phyloP scores from a whole-genome alignment of 1,284 basidiomycete species.

The Cryptococcus deneoformans region DNA sequence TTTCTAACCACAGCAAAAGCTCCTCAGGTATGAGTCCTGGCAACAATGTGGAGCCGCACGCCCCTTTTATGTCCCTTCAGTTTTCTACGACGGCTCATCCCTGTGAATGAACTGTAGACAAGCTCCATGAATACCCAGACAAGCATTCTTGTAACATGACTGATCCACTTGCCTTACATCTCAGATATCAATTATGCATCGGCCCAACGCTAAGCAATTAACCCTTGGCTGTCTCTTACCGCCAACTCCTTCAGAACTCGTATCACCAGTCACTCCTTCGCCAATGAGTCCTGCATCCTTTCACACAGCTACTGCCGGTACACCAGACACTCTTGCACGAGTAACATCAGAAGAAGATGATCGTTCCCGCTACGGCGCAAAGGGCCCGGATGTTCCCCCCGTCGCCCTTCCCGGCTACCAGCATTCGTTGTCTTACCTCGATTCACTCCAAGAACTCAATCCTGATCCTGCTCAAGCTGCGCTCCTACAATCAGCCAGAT shows the following conservation, averaged over 20 bases:
- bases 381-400: neutral
- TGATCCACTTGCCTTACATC: neutral
- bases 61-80: no score
- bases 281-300: neutral
- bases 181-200: neutral
- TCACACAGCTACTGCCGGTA: neutral
- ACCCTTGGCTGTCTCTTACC: neutral
- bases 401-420: neutral
- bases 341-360: conserved; percentile 1
- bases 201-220: conserved; percentile 1
- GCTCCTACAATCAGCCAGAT: conserved; percentile 27
- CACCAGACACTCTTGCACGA: neutral
- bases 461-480: conserved; percentile 10
- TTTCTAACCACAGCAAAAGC: no score
- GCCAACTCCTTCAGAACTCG: neutral
- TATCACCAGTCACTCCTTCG: conserved; percentile 1
- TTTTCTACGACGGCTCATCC: no score
- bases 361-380: neutral
- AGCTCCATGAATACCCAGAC: no score
- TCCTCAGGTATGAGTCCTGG: no score
- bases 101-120: no score
- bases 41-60: no score
- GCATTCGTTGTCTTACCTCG: neutral
- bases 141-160: no score
- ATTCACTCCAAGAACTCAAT: neutral